Evolutionary conservation across 2,329 filamentous ascomycete species (phyloP).

Genomic region (Exophiala calicioides): DNA sequence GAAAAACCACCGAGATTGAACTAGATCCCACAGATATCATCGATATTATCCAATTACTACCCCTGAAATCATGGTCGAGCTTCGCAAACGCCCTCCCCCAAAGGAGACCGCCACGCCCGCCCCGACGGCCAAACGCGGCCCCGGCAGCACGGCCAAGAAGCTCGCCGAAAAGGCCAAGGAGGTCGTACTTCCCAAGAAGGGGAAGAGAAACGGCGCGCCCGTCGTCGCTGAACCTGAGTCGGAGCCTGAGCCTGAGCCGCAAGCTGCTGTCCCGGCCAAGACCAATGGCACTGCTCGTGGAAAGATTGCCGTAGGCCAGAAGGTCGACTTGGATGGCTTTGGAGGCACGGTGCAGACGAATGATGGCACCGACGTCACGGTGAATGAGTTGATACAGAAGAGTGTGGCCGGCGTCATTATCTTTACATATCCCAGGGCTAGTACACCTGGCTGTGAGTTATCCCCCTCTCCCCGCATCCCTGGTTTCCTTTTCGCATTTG

Average conservation of each 20-base stretch:
- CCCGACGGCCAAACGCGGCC: constrained; percentile 51
- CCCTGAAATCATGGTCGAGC: constrained; percentile 49
- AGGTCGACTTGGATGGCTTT: constrained; percentile 56
- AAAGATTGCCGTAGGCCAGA: constrained; percentile 49
- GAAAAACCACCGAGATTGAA: too few species aligned
- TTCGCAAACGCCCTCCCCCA: constrained; percentile 63
- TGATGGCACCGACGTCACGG: constrained; percentile 74
- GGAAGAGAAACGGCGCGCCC: constrained; percentile 5
- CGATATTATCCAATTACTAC: too few species aligned
- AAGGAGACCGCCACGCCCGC: constrained; percentile 49
- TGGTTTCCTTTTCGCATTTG: background rate
- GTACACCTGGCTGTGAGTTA: constrained; percentile 84
- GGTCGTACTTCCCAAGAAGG: constrained; percentile 11
- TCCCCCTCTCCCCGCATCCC: constrained; percentile 1
- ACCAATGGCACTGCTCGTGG: constrained; percentile 25
- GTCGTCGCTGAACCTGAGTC: constrained; percentile 4
- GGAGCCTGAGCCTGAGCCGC: constrained; percentile 27
- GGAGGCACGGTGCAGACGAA: constrained; percentile 78
- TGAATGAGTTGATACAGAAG: constrained; percentile 77
- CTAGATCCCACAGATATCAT: too few species aligned
- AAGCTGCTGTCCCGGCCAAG: constrained; percentile 21
- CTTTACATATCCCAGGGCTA: constrained; percentile 91
- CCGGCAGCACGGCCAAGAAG: constrained; percentile 37
- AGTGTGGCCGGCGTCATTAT: constrained; percentile 73
- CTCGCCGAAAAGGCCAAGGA: constrained; percentile 36